Evolutionary conservation across 73 alveolate genomes (phyloP).

Genomic region (Halteria grandinella): DNA sequence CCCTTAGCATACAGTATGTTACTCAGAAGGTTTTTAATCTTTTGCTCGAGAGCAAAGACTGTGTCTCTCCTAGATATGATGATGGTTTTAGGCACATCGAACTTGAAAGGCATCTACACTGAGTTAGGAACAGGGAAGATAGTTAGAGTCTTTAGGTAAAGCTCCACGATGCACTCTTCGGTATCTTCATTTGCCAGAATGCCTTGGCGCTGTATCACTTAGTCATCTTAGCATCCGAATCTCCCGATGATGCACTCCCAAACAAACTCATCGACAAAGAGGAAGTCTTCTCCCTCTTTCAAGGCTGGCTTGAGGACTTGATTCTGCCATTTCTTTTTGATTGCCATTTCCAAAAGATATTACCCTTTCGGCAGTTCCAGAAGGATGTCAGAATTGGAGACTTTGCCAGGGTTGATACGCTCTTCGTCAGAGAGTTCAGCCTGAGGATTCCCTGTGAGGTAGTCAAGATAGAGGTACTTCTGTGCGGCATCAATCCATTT

Average conservation of each 20-base stretch:
- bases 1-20: background rate
- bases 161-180: constrained; percentile 60
- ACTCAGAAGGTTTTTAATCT: constrained; percentile 27
- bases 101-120: background rate
- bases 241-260: constrained; percentile 41
- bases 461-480: constrained; percentile 29
- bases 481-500: constrained; percentile 64
- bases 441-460: background rate
- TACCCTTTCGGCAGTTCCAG: background rate
- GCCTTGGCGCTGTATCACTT: constrained; percentile 45
- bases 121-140: constrained; percentile 50
- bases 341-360: background rate
- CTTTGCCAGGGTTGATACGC: constrained; percentile 41
- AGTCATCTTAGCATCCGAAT: constrained; percentile 39
- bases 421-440: constrained; percentile 4
- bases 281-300: constrained; percentile 54
- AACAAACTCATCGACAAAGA: constrained; percentile 47
- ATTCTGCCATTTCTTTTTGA: constrained; percentile 43
- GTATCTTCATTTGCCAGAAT: constrained; percentile 44
- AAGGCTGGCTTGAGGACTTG: constrained; percentile 30
- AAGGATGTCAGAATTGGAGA: constrained; percentile 44
- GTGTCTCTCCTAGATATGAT: constrained; percentile 52
- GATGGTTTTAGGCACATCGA: background rate
- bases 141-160: constrained; percentile 30
- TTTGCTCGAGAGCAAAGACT: constrained; percentile 31